These are phyloP conservation scores for Penicillium alfredii DNA, from an alignment of 495 filamentous ascomycete species.

Conservation along the genomic window DNA sequence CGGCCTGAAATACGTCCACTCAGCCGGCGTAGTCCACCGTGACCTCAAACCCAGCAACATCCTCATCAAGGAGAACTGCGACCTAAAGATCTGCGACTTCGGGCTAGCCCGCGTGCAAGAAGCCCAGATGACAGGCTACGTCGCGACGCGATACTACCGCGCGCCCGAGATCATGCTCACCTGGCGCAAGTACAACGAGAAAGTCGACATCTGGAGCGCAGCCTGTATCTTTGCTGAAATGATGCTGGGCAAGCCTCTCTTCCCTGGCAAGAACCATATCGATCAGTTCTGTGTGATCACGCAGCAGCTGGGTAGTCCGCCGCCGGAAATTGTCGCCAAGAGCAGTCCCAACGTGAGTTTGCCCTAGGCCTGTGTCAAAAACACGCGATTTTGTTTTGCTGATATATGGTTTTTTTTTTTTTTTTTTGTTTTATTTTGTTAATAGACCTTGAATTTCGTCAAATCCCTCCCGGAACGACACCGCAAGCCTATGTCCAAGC, in stretches of 20 bases:
- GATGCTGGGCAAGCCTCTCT: conserved; percentile 86
- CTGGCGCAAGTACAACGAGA: conserved; percentile 63
- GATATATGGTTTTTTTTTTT: too few relatives aligned
- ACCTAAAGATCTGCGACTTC: conserved; percentile 94
- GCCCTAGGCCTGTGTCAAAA: too few relatives aligned
- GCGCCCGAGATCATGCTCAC: conserved; percentile 55
- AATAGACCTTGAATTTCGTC: conserved; percentile 86
- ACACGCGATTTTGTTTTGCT: too few relatives aligned
- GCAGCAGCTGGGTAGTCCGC: conserved; percentile 80
- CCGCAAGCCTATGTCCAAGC: conserved; percentile 76
- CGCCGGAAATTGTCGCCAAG: conserved; percentile 81
- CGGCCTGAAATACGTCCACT: conserved; percentile 92
- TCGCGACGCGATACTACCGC: conserved; percentile 89
- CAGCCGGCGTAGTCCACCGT: conserved; percentile 85
- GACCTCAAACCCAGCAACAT: conserved; percentile 93
- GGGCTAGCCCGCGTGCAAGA: conserved; percentile 87
- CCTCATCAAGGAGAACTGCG: conserved; percentile 92
- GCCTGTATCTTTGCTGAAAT: conserved; percentile 95
- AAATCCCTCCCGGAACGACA: conserved; percentile 89
- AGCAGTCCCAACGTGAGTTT: conserved; percentile 3
- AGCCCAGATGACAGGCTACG: conserved; percentile 96
- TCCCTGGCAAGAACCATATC: conserved; percentile 91
- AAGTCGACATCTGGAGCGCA: conserved; percentile 93
- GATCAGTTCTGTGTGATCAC: conserved; percentile 96
- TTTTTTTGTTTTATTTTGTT: conserved; percentile 3